These are phyloP conservation scores for Capsicum pubescens DNA, from an alignment of 257 asterid genomes.

Conservation along the genomic window DNA sequence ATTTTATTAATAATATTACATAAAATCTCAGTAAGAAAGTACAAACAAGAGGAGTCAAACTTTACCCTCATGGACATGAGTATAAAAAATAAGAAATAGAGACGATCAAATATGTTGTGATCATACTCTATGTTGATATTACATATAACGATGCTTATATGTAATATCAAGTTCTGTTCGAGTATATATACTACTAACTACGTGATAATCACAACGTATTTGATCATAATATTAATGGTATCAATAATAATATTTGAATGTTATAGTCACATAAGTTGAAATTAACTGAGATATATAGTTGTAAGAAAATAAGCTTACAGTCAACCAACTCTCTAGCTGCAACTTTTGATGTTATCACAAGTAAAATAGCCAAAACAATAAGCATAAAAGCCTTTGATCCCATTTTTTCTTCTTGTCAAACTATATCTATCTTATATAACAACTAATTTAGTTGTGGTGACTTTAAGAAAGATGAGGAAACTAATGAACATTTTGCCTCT, in stretches of 20 bases:
- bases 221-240: neutral
- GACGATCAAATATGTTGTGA: too few species aligned
- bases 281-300: neutral
- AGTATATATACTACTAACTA: neutral
- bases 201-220: neutral
- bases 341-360: slow-evolving; percentile 31
- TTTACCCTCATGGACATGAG: too few species aligned
- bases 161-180: too few species aligned
- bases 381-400: slow-evolving; percentile 19
- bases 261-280: neutral
- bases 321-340: slow-evolving; percentile 33
- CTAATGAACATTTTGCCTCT: neutral
- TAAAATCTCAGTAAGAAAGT: too few species aligned
- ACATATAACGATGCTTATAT: too few species aligned
- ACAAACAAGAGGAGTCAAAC: too few species aligned
- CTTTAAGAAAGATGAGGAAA: neutral
- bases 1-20: too few species aligned
- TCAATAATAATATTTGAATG: neutral
- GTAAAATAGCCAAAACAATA: slow-evolving; percentile 24
- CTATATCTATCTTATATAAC: neutral
- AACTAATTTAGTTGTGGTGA: neutral
- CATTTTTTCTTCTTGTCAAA: slow-evolving; percentile 22
- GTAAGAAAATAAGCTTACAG: neutral
- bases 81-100: too few species aligned
- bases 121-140: too few species aligned